Evolutionary conservation across 257 asterid genomes (phyloP).

Genomic region (Penstemon barbatus): DNA sequence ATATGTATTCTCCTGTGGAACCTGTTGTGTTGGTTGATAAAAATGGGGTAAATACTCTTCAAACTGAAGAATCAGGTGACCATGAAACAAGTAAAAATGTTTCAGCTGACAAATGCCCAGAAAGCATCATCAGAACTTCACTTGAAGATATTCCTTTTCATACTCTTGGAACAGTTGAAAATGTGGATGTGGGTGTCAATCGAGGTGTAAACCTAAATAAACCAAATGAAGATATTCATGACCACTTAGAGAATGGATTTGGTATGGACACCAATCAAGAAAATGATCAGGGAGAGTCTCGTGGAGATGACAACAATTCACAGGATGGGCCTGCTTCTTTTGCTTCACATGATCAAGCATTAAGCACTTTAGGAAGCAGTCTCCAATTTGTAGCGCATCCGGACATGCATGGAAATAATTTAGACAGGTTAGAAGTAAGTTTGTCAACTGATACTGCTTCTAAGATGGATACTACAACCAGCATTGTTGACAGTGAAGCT

Average conservation of each 20-base stretch:
- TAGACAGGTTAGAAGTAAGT: slow-evolving; percentile 31
- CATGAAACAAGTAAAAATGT: slow-evolving; percentile 30
- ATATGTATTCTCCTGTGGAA: slow-evolving; percentile 23
- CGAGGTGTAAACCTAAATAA: slow-evolving; percentile 20
- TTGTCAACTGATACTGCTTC: slow-evolving; percentile 30
- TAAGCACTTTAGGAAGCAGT: slow-evolving; percentile 30
- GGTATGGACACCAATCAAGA: slow-evolving; percentile 18
- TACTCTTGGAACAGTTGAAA: slow-evolving; percentile 24
- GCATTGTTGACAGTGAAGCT: slow-evolving; percentile 30
- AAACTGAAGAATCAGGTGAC: slow-evolving; percentile 25
- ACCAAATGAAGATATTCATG: slow-evolving; percentile 19
- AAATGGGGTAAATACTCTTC: slow-evolving; percentile 26
- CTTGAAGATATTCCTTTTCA: slow-evolving; percentile 26
- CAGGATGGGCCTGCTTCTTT: slow-evolving; percentile 20
- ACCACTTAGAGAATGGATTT: slow-evolving; percentile 22
- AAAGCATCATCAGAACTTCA: slow-evolving; percentile 24
- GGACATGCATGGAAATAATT: slow-evolving; percentile 30
- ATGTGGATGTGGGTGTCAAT: slow-evolving; percentile 12
- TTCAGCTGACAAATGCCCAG: slow-evolving; percentile 24
- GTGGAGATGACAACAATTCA: slow-evolving; percentile 24
- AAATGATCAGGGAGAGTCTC: slow-evolving; percentile 23
- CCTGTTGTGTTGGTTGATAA: slow-evolving; percentile 34
- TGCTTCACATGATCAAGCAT: slow-evolving; percentile 24
- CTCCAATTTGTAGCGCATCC: slow-evolving; percentile 33
- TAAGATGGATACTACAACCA: slow-evolving; percentile 27